Evolutionary conservation across 148 eudicot genomes (phyloP).

Genomic region (Oxyria digyna): DNA sequence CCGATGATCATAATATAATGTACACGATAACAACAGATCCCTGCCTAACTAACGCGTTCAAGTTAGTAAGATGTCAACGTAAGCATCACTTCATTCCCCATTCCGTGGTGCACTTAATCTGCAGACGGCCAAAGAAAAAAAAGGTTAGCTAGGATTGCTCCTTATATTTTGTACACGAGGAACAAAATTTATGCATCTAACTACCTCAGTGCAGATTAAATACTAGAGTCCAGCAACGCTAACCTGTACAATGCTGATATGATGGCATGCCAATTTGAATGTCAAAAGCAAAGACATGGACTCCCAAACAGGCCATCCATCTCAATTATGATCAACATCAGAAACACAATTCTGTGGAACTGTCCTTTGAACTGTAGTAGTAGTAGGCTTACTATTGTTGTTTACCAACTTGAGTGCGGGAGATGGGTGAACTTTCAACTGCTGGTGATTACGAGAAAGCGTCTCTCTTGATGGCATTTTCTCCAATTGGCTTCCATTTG

Average conservation of each 20-base stretch:
- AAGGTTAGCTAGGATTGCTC: too few relatives aligned
- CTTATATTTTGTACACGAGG: background rate
- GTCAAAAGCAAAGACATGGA: background rate
- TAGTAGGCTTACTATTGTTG: conserved; percentile 36
- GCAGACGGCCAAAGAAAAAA: too few relatives aligned
- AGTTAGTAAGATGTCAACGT: too few relatives aligned
- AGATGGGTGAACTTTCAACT: conserved; percentile 22
- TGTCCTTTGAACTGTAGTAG: conserved; percentile 34
- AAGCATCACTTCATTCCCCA: too few relatives aligned
- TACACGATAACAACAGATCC: too few relatives aligned
- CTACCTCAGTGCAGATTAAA: too few relatives aligned
- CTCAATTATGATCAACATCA: conserved; percentile 28
- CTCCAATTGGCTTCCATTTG: conserved; percentile 33
- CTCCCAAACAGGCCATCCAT: background rate
- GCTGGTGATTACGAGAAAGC: conserved; percentile 39
- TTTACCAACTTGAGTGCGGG: conserved; percentile 32
- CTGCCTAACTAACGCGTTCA: too few relatives aligned
- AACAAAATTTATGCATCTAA: background rate
- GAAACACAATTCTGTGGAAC: conserved; percentile 32
- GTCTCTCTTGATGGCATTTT: conserved; percentile 29
- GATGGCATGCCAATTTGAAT: conserved; percentile 29
- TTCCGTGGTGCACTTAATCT: too few relatives aligned
- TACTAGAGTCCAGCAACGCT: conserved; percentile 9
- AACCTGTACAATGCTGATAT: conserved; percentile 56
- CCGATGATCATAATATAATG: too few relatives aligned